Evolutionary conservation across 192 early-diverging fungal genomes (phyloP).

Genomic region (Kappamyces sp.): DNA sequence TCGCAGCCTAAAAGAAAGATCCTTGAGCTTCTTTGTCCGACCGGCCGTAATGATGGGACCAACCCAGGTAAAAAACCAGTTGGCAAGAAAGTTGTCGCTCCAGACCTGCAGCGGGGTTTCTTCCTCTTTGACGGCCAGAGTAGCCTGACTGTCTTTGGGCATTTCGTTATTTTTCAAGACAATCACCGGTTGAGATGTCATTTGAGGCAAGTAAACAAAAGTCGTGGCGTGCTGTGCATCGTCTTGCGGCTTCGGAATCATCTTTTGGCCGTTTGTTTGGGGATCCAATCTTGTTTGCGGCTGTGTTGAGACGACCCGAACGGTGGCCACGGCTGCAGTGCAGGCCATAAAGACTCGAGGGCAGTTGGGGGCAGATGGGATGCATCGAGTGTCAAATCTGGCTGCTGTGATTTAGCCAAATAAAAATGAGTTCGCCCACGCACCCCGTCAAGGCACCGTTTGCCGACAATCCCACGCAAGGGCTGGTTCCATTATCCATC

Average conservation of each 20-base stretch:
- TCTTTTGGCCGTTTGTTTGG: too few species aligned
- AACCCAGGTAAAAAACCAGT: constrained; percentile 62
- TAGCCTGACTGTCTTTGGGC: not conserved
- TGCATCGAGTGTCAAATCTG: not conserved
- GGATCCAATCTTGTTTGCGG: too few species aligned
- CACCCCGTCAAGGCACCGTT: constrained; percentile 25
- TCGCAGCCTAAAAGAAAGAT: constrained; percentile 46
- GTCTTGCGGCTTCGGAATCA: too few species aligned
- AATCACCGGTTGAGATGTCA: too few species aligned
- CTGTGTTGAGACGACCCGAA: too few species aligned
- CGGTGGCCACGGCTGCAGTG: too few species aligned
- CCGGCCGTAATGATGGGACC: constrained; percentile 41
- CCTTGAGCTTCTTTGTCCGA: constrained; percentile 25
- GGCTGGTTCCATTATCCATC: constrained; percentile 24
- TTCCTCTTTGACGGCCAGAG: not conserved
- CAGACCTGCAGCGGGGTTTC: constrained; percentile 18
- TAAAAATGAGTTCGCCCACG: too few species aligned
- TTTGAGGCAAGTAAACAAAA: too few species aligned
- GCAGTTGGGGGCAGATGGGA: not conserved
- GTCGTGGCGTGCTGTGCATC: too few species aligned
- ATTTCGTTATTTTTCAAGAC: too few species aligned
- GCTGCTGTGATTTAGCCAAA: not conserved
- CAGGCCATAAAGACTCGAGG: too few species aligned
- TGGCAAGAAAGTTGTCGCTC: constrained; percentile 43
- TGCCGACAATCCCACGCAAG: constrained; percentile 33